Evolutionary conservation across 805 yeast genomes (phyloP), one percentile per base, ranked within the genome.

Genomic region (Candida ponderosae): DNA sequence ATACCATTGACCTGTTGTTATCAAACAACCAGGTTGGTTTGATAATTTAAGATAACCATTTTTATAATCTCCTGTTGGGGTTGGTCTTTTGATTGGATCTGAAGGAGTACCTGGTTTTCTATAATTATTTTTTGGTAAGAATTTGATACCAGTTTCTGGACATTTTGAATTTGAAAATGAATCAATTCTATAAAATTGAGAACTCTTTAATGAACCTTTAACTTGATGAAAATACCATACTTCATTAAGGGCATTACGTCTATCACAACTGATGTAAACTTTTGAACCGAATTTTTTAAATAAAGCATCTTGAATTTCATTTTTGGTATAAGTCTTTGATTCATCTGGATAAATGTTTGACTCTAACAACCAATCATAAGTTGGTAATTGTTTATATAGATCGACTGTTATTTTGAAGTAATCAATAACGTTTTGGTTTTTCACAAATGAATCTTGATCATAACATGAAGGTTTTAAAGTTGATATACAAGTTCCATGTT

Each of bases 401-500:
- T 67, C 67, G 37, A 81, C 77, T 1, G 81, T 70, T 29, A 76
- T 68, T 35, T 70, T 69, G 59, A 66, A 84, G 59, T 77, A 87
- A 55, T 87, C 94, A 40, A 75, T 78, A 21, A 84, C 88, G 20
- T 65, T 54, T 36, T 56, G 46, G 31, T 57, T 48, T 7, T 48
- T 46, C 27, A 42, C 32, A 24, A 40, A 44, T 21, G 24, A 8
- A 20, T 35, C 31, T 2, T 43, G 39, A 6, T 60, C 61, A 58
- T 87, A 88, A 57, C 97, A 89, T 5, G 57, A 47, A 4, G 93
- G 84, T 39, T 70, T 74, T 33, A 89, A 64, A 1, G 96, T 87
- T 34, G 79, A 74, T 70, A 88, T 79, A 61, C 97, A 89, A 9
- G 96, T 87, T 18, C 89, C 97, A 56, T 89, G 97, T 57, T 89